phyloP scores from a whole-genome alignment of 306 rosid genomes.

The Corylus avellana region DNA sequence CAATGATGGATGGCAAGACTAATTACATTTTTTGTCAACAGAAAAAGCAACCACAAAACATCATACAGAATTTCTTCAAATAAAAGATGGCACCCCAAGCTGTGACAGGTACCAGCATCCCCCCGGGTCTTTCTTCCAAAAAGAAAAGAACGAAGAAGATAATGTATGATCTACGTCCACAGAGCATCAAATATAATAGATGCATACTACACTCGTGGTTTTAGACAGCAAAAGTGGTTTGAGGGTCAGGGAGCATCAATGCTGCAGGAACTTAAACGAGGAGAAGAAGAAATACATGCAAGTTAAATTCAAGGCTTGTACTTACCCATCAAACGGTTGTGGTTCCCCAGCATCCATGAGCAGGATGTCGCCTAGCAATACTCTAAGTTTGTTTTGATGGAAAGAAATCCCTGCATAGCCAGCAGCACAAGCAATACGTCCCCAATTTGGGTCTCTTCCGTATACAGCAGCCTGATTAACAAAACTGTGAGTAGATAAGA shows the following conservation, averaged over 20 bases:
- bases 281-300: neutral
- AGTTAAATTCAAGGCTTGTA: constrained; percentile 1
- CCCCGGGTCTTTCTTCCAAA: too few relatives aligned
- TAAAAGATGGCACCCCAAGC: too few relatives aligned
- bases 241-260: neutral
- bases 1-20: neutral
- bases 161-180: too few relatives aligned
- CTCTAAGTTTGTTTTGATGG: constrained; percentile 67
- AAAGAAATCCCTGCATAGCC: constrained; percentile 86
- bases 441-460: constrained; percentile 99
- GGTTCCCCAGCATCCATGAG: constrained; percentile 93
- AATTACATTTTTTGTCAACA: neutral
- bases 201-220: neutral
- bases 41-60: neutral
- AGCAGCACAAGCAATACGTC: constrained; percentile 92
- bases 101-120: too few relatives aligned
- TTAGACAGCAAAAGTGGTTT: neutral
- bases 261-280: constrained; percentile 5
- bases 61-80: neutral
- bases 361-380: constrained; percentile 73
- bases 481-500: constrained; percentile 18
- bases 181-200: too few relatives aligned
- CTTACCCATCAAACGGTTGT: constrained; percentile 71
- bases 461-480: constrained; percentile 76
- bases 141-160: too few relatives aligned